A percentile compares a stretch with the other conserved stretches of the same genome.
phyloP scores from a whole-genome alignment of 106 monocot genomes.

The Platanthera guangdongensis region DNA sequence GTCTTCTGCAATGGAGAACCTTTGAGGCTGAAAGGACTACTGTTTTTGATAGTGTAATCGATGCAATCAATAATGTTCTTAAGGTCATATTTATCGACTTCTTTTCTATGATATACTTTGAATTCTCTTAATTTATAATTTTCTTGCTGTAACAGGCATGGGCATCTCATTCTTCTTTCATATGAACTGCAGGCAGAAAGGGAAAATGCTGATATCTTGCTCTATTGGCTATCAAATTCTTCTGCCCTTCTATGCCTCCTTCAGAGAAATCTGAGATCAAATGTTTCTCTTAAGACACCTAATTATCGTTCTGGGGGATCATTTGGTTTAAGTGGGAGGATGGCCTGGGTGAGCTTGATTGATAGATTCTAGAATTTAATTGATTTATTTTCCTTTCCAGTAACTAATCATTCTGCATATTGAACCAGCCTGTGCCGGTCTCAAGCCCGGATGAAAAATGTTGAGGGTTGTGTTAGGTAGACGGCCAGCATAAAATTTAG shows the following conservation, averaged over 20 bases:
- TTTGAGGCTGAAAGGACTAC: slow-evolving; percentile 85
- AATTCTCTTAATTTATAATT: background rate
- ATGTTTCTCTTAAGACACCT: slow-evolving; percentile 71
- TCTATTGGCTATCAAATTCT: slow-evolving; percentile 91
- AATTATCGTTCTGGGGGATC: slow-evolving; percentile 40
- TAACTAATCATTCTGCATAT: background rate
- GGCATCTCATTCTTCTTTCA: slow-evolving; percentile 4
- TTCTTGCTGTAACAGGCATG: background rate
- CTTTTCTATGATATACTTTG: slow-evolving; percentile 1
- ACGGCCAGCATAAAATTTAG: no score
- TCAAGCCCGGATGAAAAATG: no score
- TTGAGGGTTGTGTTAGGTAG: no score
- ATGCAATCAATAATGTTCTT: slow-evolving; percentile 69
- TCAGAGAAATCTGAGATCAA: slow-evolving; percentile 77
- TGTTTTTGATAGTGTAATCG: slow-evolving; percentile 81
- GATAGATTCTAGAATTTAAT: background rate
- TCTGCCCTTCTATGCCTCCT: slow-evolving; percentile 86
- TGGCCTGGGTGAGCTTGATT: slow-evolving; percentile 19
- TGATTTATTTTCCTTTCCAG: slow-evolving; percentile 6
- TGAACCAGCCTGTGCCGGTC: background rate
- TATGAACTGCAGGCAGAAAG: slow-evolving; percentile 38
- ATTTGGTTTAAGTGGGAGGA: slow-evolving; percentile 39
- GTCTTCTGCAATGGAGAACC: slow-evolving; percentile 68
- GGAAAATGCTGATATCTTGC: slow-evolving; percentile 46
- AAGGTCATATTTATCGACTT: slow-evolving; percentile 39